phyloP scores from a whole-genome alignment of 768 basidiomycete species.

The Suillus decipiens region DNA sequence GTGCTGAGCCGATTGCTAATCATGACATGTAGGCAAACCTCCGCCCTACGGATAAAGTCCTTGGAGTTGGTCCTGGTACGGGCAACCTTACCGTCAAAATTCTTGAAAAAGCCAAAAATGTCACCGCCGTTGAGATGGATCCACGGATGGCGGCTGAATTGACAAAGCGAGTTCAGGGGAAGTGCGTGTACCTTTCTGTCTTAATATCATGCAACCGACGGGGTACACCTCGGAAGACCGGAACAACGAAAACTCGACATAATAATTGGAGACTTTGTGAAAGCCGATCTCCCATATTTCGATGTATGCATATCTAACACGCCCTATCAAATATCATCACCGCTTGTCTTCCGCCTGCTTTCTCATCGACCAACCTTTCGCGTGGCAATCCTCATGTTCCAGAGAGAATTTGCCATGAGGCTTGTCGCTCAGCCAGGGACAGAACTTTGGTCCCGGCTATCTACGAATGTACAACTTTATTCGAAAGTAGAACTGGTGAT shows the following conservation, averaged over 20 bases:
- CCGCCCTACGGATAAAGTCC: constrained; percentile 91
- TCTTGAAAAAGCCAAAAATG: constrained; percentile 88
- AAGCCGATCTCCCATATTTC: constrained; percentile 97
- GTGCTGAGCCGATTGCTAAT: not conserved
- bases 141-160: constrained; percentile 99
- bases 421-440: constrained; percentile 85
- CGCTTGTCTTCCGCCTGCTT: constrained; percentile 93
- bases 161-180: constrained; percentile 96
- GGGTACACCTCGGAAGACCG: constrained; percentile 53
- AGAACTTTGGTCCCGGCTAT: constrained; percentile 88
- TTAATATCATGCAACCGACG: not conserved
- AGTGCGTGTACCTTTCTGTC: constrained; percentile 56
- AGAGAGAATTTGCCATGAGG: constrained; percentile 95
- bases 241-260: constrained; percentile 95
- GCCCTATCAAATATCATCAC: constrained; percentile 98
- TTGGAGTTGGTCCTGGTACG: constrained; percentile 97
- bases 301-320: constrained; percentile 99
- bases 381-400: constrained; percentile 98
- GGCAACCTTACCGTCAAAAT: constrained; percentile 96
- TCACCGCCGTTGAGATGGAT: constrained; percentile 96
- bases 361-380: constrained; percentile 95
- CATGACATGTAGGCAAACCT: constrained; percentile 68
- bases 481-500: constrained; percentile 95
- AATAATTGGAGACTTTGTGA: constrained; percentile 96
- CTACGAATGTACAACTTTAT: constrained; percentile 97